Base-by-base conservation (phyloP, 768 basidiomycete species). In the Butyriboletus loyo region DNA sequence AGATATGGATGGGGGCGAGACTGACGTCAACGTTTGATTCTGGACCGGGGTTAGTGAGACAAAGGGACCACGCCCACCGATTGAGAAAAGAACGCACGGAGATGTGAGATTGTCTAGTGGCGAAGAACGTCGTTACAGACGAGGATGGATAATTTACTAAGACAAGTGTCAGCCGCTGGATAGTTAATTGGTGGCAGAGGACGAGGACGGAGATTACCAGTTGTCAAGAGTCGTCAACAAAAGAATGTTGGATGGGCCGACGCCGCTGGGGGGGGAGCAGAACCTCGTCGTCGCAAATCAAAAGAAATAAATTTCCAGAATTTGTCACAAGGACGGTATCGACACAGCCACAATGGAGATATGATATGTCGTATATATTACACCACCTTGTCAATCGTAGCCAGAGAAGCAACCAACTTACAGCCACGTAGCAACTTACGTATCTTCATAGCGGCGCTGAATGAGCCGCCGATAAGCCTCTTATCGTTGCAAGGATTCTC, bases 291-390 rank as follows among this genome's bases (percentile, higher is more conserved):
- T 58, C 55, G 28, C 47, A 25, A 52, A 49, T 52, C 52, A 56
- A 54, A 50, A 47, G 47, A 44, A 21, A 46, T 25, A 65, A 63
- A 59, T 63, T 59, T 59, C 30, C 3, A 17, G 31, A 24, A 63
- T 63, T 63, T 65, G 62, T 65, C 56, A 42, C 25, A 58, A 39
- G 57, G 51, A 7, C 11, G 34, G 30, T 62, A 62, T 62, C 52
- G 3, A 24, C 61, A 62, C 50, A 43, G 61, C 61, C 63, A 65
- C 55, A 19, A 2, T 4, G 9, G 54, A 53, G 54, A 64, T n/a
- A n/a, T n/a, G n/a, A n/a, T n/a, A n/a, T n/a, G n/a, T n/a, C n/a
- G n/a, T n/a, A n/a, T n/a, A n/a, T n/a, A n/a, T n/a, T n/a, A n/a
- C n/a, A n/a, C n/a, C n/a, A n/a, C n/a, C n/a, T n/a, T n/a, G n/a